Evolutionary conservation across 2,329 filamentous ascomycete species (phyloP).

Genomic region (Penicillium decumbens): DNA sequence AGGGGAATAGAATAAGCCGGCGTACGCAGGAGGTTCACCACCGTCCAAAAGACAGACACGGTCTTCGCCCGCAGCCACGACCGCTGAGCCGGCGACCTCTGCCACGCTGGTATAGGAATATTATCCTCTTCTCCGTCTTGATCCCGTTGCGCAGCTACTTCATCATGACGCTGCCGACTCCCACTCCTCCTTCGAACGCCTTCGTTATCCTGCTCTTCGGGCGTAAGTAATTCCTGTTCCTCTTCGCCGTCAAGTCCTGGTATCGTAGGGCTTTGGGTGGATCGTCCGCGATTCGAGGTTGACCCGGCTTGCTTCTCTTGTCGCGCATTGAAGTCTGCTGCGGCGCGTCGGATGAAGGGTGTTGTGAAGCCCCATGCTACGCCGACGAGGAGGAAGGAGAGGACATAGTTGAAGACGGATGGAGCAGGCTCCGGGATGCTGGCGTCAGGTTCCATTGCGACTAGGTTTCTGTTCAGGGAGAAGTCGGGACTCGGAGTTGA

Average conservation of each 20-base stretch:
- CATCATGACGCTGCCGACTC: slow-evolving; percentile 27
- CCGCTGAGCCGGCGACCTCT: slow-evolving; percentile 19
- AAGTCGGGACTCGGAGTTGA: too few relatives aligned
- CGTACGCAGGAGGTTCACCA: slow-evolving; percentile 71
- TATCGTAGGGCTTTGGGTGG: neutral
- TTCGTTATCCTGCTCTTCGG: slow-evolving; percentile 4
- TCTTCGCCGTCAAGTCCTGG: slow-evolving; percentile 2
- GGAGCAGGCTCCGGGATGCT: slow-evolving; percentile 26
- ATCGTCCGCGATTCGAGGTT: slow-evolving; percentile 4
- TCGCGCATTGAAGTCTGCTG: slow-evolving; percentile 66
- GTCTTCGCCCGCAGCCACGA: slow-evolving; percentile 61
- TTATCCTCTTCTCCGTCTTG: slow-evolving; percentile 17
- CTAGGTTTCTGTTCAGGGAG: neutral
- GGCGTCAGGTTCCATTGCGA: slow-evolving; percentile 32
- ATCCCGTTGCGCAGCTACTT: slow-evolving; percentile 44
- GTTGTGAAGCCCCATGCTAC: slow-evolving; percentile 91
- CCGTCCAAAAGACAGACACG: slow-evolving; percentile 65
- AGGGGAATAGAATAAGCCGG: slow-evolving; percentile 81
- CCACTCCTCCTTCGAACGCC: slow-evolving; percentile 13
- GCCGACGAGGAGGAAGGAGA: slow-evolving; percentile 86
- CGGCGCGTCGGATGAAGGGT: slow-evolving; percentile 83
- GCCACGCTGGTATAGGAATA: slow-evolving; percentile 26
- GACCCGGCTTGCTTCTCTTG: slow-evolving; percentile 27
- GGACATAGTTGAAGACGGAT: slow-evolving; percentile 68
- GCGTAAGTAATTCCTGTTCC: slow-evolving; percentile 16